Percentiles rank a stretch among this genome's conserved stretches.
Conservation (phyloP, 495 filamentous ascomycete species). For the Penicillium robsamsonii region DNA sequence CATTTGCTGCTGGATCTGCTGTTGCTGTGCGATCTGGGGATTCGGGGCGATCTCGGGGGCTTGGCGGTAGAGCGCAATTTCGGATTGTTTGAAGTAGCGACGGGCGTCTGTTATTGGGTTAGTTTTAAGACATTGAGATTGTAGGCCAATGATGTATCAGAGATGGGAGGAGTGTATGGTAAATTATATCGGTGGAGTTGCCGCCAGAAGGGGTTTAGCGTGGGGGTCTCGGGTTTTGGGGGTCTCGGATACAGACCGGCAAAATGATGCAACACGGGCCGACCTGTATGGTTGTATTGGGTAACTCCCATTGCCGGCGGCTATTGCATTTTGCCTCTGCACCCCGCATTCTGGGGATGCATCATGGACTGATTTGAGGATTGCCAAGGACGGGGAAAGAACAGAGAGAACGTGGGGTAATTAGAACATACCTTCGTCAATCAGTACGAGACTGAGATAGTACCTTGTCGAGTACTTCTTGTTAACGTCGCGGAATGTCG, state of each 20-base stretch:
- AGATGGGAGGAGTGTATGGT: conserved; percentile 7
- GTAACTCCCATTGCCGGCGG: conserved; percentile 41
- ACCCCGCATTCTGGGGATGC: conserved; percentile 4
- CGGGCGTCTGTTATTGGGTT: conserved; percentile 66
- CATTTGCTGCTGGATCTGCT: conserved; percentile 46
- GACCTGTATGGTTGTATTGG: conserved; percentile 4
- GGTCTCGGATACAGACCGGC: conserved; percentile 13
- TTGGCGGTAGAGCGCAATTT: conserved; percentile 97
- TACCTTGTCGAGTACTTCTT: conserved; percentile 99
- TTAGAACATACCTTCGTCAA: conserved; percentile 76
- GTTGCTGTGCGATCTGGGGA: conserved; percentile 47
- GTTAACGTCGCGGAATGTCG: conserved; percentile 99
- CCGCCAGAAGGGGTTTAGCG: conserved; percentile 36
- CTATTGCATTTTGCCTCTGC: conserved; percentile 24
- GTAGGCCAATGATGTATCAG: conserved; percentile 10
- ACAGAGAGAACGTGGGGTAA: conserved; percentile 4
- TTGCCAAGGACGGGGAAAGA: background rate
- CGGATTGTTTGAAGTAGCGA: conserved; percentile 98
- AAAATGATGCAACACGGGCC: conserved; percentile 15
- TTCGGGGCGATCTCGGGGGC: conserved; percentile 63
- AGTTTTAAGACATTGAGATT: conserved; percentile 1
- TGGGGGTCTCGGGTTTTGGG: conserved; percentile 32
- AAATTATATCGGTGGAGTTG: conserved; percentile 19
- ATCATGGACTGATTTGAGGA: conserved; percentile 1
- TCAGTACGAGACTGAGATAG: conserved; percentile 93